Evolutionary conservation across 495 filamentous ascomycete genomes (phyloP).

Genomic region (Lasiosphaeria hispida): DNA sequence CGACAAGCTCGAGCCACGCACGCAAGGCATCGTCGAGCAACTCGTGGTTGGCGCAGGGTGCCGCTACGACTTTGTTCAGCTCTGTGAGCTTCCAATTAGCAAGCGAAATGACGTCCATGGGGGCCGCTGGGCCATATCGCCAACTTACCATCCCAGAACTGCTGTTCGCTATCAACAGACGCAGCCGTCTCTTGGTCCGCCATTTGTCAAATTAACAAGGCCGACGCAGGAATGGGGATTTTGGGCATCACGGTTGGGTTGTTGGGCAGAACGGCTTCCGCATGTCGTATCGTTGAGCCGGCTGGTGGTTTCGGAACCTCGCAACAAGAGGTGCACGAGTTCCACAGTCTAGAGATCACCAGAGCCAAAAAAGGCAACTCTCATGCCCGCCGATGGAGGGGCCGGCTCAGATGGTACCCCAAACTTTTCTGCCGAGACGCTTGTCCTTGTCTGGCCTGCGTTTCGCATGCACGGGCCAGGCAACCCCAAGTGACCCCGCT

Average conservation of each 20-base stretch:
- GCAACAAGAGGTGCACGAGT: slow-evolving; percentile 6
- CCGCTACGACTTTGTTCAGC: slow-evolving; percentile 74
- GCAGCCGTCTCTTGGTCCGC: slow-evolving; percentile 60
- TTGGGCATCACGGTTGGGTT: slow-evolving; percentile 28
- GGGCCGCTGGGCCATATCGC: background rate
- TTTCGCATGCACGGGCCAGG: slow-evolving; percentile 20
- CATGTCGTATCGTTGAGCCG: slow-evolving; percentile 11
- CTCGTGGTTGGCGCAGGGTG: slow-evolving; percentile 67
- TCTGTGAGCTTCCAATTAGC: slow-evolving; percentile 48
- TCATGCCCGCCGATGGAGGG: too few relatives aligned
- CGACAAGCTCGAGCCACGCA: slow-evolving; percentile 75
- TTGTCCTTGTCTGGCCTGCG: slow-evolving; percentile 7
- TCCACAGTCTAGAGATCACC: slow-evolving; percentile 9
- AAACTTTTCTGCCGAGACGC: slow-evolving; percentile 15
- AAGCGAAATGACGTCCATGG: background rate
- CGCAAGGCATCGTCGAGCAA: slow-evolving; percentile 84
- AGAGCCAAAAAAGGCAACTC: too few relatives aligned
- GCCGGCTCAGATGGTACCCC: background rate
- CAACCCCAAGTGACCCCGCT: background rate
- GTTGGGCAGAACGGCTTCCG: background rate
- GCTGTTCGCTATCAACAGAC: slow-evolving; percentile 76
- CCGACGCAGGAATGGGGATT: slow-evolving; percentile 5
- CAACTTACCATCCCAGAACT: slow-evolving; percentile 85
- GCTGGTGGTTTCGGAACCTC: slow-evolving; percentile 2
- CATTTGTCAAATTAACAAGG: slow-evolving; percentile 40